Evolutionary conservation across 139 green algal genomes (phyloP).

Genomic region (Closterium sp.): DNA sequence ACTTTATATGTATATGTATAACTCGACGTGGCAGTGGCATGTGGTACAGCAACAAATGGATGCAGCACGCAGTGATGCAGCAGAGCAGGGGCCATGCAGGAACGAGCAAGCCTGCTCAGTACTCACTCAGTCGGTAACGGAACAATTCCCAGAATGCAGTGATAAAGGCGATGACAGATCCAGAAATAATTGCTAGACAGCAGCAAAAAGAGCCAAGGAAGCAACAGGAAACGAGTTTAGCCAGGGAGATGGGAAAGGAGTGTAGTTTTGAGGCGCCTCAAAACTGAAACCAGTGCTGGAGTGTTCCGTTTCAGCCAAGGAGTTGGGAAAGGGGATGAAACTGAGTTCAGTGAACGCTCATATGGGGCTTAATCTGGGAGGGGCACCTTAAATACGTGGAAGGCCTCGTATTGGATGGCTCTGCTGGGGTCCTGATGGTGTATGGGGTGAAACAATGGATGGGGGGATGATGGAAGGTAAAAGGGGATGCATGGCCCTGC

Average conservation of each 20-base stretch:
- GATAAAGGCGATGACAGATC: too few relatives aligned
- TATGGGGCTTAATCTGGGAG: too few relatives aligned
- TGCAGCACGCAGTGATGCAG: background rate
- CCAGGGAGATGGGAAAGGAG: too few relatives aligned
- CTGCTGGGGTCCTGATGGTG: slow-evolving; percentile 71
- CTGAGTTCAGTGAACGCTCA: background rate
- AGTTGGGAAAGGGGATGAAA: background rate
- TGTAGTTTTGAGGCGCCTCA: background rate
- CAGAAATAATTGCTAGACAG: background rate
- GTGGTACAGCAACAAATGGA: background rate
- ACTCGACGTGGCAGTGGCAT: background rate
- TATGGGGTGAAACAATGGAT: background rate
- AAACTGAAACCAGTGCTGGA: background rate
- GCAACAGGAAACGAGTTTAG: too few relatives aligned
- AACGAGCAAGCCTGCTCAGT: too few relatives aligned
- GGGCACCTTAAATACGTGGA: slow-evolving; percentile 95
- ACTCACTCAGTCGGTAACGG: too few relatives aligned
- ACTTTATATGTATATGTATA: background rate
- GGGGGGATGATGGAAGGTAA: too few relatives aligned
- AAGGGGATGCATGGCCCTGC: too few relatives aligned
- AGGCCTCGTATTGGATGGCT: slow-evolving; percentile 95
- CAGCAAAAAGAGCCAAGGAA: background rate
- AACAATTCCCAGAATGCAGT: too few relatives aligned
- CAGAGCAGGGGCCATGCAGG: background rate
- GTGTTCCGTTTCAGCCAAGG: background rate